Conservation (phyloP, 1,139 yeast genomes). For the Geotrichum candidum region DNA sequence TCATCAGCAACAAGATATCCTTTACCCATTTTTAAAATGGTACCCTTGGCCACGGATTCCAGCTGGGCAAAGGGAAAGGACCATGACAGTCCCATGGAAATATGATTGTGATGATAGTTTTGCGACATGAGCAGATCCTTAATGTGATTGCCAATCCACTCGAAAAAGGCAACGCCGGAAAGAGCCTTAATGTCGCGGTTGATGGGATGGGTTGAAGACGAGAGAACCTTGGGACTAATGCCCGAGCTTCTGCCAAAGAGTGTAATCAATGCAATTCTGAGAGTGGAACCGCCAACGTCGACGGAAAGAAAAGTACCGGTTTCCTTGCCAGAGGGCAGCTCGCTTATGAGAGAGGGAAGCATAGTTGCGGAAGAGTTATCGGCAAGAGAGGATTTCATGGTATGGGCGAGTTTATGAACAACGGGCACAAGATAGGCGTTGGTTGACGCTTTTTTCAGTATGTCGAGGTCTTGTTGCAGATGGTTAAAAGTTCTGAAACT, state of each 20-base stretch:
- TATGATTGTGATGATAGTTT: constrained; percentile 31
- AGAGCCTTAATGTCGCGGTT: constrained; percentile 43
- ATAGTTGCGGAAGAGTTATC: constrained; percentile 30
- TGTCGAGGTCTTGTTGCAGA: not conserved
- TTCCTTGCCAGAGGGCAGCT: constrained; percentile 70
- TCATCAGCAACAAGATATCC: constrained; percentile 70
- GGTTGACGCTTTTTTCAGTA: not conserved
- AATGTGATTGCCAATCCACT: constrained; percentile 50
- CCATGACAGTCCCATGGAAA: constrained; percentile 33
- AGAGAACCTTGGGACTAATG: constrained; percentile 33
- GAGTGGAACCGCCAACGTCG: constrained; percentile 64
- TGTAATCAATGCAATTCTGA: constrained; percentile 72
- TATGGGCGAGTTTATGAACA: constrained; percentile 17
- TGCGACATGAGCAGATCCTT: constrained; percentile 43
- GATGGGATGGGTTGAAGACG: constrained; percentile 16
- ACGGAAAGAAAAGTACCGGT: constrained; percentile 71
- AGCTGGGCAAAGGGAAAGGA: constrained; percentile 31
- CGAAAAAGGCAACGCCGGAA: constrained; percentile 58
- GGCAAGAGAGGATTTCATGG: constrained; percentile 17
- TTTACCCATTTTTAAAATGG: constrained; percentile 82
- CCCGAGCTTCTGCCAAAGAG: constrained; percentile 63
- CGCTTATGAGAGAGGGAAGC: constrained; percentile 75
- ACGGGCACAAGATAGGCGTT: constrained; percentile 20
- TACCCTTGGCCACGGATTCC: constrained; percentile 61
- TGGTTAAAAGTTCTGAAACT: not conserved